A percentile compares a stretch with the other conserved stretches of the same genome.
Conservation (phyloP, 345 rosid genomes). For the Gossypium thurberi region DNA sequence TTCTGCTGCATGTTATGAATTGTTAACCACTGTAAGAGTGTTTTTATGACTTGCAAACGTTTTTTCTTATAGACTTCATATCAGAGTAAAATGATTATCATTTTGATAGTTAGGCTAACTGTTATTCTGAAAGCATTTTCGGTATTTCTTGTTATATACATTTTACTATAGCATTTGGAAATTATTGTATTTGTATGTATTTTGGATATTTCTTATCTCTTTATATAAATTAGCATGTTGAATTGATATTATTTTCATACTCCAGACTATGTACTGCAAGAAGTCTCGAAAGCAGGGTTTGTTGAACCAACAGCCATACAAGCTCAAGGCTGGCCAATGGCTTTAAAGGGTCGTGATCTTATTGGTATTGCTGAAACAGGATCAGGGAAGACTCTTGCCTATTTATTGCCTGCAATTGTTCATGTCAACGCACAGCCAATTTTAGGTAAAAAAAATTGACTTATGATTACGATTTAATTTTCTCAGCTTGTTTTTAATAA, state of each 20-base stretch:
- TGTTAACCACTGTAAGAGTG: background rate
- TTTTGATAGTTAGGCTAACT: background rate
- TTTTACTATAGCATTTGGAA: background rate
- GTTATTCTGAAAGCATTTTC: background rate
- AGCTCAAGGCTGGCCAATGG: slow-evolving; percentile 99
- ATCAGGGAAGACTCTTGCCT: slow-evolving; percentile 94
- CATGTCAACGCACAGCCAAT: slow-evolving; percentile 98
- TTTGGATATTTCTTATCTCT: background rate
- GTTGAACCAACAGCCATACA: slow-evolving; percentile 94
- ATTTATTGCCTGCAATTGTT: slow-evolving; percentile 90
- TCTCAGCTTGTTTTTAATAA: background rate
- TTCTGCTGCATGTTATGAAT: background rate
- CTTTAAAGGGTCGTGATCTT: slow-evolving; percentile 92
- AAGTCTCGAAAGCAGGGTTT: slow-evolving; percentile 88
- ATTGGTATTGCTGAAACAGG: slow-evolving; percentile 99
- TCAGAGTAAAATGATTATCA: background rate
- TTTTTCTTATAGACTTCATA: background rate
- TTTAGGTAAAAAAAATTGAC: slow-evolving; percentile 42
- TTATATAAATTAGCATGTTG: background rate
- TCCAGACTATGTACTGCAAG: slow-evolving; percentile 93
- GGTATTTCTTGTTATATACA: background rate
- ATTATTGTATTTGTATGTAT: background rate
- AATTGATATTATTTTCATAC: slow-evolving; percentile 10
- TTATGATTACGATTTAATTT: background rate
- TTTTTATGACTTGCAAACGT: background rate